A percentile compares a stretch with the other conserved stretches of the same genome.
Conservation (phyloP, 2,329 filamentous ascomycete species). For the Verticillium longisporum region DNA sequence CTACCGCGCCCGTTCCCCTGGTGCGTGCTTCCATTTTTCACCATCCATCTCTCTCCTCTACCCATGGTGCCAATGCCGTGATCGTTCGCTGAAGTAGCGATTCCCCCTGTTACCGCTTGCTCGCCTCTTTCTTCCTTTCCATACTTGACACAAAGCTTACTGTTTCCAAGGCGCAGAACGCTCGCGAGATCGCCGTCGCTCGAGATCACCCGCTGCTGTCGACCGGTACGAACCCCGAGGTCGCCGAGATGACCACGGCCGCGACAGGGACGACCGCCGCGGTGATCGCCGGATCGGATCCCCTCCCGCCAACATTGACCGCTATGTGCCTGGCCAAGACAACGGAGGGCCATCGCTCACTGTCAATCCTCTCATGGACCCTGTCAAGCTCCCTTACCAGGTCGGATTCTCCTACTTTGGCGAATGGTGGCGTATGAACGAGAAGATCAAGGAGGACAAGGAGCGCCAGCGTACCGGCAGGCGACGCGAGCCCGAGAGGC, state of each 20-base stretch:
- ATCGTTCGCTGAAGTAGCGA: neutral
- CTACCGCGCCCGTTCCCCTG: slow-evolving; percentile 63
- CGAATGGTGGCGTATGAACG: slow-evolving; percentile 80
- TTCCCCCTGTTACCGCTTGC: slow-evolving; percentile 19
- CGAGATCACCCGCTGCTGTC: slow-evolving; percentile 63
- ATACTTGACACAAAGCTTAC: neutral
- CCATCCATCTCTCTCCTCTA: neutral
- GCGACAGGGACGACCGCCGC: slow-evolving; percentile 50
- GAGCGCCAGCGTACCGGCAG: slow-evolving; percentile 65
- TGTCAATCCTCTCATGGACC: slow-evolving; percentile 65
- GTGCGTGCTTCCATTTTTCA: slow-evolving; percentile 38
- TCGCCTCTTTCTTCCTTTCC: neutral
- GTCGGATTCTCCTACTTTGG: slow-evolving; percentile 82
- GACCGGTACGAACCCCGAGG: slow-evolving; percentile 70
- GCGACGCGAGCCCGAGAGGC: slow-evolving; percentile 55
- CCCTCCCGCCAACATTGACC: slow-evolving; percentile 68
- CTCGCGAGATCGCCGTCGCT: slow-evolving; percentile 52
- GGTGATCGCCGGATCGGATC: slow-evolving; percentile 48
- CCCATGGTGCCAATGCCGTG: neutral
- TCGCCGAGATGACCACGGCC: slow-evolving; percentile 63
- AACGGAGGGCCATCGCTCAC: slow-evolving; percentile 35
- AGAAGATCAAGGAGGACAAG: slow-evolving; percentile 75
- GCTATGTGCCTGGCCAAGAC: slow-evolving; percentile 75
- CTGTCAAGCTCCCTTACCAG: slow-evolving; percentile 67
- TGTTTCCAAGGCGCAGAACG: slow-evolving; percentile 44